Evolutionary conservation across 352 stramenopile species (phyloP).

Genomic region (Phytophthora quininea): DNA sequence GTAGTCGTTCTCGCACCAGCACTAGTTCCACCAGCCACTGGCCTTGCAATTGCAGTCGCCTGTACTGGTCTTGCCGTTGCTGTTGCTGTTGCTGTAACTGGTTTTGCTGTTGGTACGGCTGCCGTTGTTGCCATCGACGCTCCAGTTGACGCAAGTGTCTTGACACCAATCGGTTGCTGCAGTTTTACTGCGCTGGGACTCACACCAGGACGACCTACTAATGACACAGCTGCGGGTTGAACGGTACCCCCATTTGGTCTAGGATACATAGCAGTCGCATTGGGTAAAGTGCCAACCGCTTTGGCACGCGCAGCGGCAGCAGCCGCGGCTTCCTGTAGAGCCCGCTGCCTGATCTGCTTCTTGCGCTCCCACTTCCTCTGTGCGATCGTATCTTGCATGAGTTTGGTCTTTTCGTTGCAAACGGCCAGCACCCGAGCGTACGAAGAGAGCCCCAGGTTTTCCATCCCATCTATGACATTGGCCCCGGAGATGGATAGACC

Average conservation of each 20-base stretch:
- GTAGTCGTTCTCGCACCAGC: not conserved
- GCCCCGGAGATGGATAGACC: constrained; percentile 57
- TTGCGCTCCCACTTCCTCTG: constrained; percentile 74
- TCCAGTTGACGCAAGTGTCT: not conserved
- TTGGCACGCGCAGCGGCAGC: constrained; percentile 22
- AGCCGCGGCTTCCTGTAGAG: constrained; percentile 30
- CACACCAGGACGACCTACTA: not conserved
- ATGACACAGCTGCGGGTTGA: constrained; percentile 1
- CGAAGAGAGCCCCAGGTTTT: constrained; percentile 71
- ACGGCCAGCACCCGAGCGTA: constrained; percentile 65
- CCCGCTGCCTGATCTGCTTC: constrained; percentile 43
- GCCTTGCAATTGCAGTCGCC: no score
- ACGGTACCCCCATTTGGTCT: constrained; percentile 6
- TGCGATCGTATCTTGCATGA: constrained; percentile 59
- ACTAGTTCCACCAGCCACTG: no score
- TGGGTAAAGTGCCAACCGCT: constrained; percentile 6
- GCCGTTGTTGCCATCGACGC: not conserved
- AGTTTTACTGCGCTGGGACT: not conserved
- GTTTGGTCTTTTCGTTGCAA: constrained; percentile 78
- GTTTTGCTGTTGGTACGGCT: not conserved
- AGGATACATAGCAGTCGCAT: not conserved
- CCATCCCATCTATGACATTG: constrained; percentile 66
- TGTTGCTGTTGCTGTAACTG: constrained; percentile 3
- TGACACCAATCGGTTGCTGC: not conserved
- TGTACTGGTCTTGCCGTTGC: constrained; percentile 1